Conservation (phyloP, 164 flowering plant genomes). For the Nelumbo lutea region DNA sequence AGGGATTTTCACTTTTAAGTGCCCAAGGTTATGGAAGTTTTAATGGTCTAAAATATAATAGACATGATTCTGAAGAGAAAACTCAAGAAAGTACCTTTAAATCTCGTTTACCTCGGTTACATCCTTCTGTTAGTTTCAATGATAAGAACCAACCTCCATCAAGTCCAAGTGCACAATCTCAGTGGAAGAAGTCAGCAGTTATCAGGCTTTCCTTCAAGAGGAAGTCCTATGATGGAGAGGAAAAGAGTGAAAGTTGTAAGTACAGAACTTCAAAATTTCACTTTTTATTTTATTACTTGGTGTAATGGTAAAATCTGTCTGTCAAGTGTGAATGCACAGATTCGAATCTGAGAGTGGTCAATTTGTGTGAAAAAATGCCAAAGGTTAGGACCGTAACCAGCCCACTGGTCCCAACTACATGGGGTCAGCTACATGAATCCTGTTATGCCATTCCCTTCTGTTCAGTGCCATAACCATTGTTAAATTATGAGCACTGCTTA, state of each 20-base stretch:
- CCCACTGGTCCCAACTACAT: too few species aligned
- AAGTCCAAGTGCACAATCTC: constrained; percentile 31
- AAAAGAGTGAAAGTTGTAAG: constrained; percentile 48
- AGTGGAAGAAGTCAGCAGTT: constrained; percentile 55
- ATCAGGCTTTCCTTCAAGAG: constrained; percentile 81
- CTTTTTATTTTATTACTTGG: too few species aligned
- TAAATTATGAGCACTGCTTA: too few species aligned
- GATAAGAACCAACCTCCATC: constrained; percentile 44
- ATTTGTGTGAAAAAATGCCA: too few species aligned
- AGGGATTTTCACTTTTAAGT: constrained; percentile 23
- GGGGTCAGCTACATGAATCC: too few species aligned
- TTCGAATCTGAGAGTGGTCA: too few species aligned
- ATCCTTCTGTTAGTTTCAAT: constrained; percentile 64
- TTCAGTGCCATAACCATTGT: too few species aligned
- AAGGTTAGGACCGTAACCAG: too few species aligned
- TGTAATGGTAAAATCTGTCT: neutral
- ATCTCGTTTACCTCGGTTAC: constrained; percentile 37
- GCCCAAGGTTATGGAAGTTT: constrained; percentile 53
- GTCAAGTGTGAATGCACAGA: neutral
- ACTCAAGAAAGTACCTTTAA: constrained; percentile 33
- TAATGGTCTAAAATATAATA: constrained; percentile 47
- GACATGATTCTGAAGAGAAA: constrained; percentile 42
- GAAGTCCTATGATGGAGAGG: constrained; percentile 70
- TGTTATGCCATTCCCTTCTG: too few species aligned
- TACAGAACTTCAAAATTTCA: constrained; percentile 7